Base-by-base conservation (phyloP, 164 flowering plant genomes). In the Protea cynaroides region DNA sequence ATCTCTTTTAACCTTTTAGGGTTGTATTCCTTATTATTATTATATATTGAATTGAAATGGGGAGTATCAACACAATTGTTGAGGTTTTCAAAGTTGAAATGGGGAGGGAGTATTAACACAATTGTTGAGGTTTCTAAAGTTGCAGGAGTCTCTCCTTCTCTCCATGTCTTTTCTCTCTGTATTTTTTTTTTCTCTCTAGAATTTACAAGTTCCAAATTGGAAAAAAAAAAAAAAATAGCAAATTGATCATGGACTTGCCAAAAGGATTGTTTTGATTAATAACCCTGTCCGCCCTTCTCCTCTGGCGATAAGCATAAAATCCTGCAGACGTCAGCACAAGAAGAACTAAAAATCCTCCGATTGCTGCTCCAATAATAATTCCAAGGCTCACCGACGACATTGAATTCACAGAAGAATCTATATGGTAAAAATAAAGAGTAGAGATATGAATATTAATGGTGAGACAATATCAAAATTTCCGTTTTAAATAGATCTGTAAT, bases 321-420 rank as follows among this genome's bases (percentile, higher is more conserved):
- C 82, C 78, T 7, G 70, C 80, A 65, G 69, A 36, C 25, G 75
- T 14, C 46, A 77, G 34, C 23, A 74, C 22, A 18, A 81, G 37
- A 51, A 79, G 47, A 59, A 84, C 76, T 50, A 80, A 61, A 24
- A 63, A 56, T 21, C 73, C 77, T 58, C 85, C 89, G 58, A 59
- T 77, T 56, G 73, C 65, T 52, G 73, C 85, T 61, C 89, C 89
- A 67, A 73, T 56, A 17, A 78, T 75, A 49, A 78, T 34, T 36
- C 75, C 76, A 60, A 43, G 58, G 54, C 56, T 72, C 43, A 69
- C 60, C 25, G 83, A 73, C 58, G 77, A 79, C 0, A 54, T 74
- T 7, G 74, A 58, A 25, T 37, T 74, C 40, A 44, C 18, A 34
- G 74, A n/a, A 54, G 24, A 40, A 23, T 21, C 74, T 56, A n/a